Evolutionary conservation across 176 grass and related monocot genomes (phyloP).

Genomic region (Guadua angustifolia): DNA sequence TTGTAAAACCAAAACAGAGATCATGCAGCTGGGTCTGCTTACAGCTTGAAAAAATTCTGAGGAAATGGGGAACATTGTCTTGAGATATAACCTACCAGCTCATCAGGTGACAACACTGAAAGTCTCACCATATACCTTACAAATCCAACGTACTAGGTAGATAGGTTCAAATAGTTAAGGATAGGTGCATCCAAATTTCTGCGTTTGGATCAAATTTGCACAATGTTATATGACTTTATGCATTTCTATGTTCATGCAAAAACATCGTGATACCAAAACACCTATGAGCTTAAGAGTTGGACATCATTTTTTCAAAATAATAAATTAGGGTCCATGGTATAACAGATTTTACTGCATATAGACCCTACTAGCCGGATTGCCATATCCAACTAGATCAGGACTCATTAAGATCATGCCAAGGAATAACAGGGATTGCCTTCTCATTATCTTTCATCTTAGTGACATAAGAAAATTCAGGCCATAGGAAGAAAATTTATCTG

Average conservation of each 20-base stretch:
- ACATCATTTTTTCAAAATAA: slow-evolving; percentile 6
- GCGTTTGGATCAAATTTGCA: slow-evolving; percentile 15
- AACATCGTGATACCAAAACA: slow-evolving; percentile 26
- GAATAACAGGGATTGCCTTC: background rate
- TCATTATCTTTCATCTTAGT: background rate
- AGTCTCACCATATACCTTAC: background rate
- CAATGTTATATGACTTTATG: slow-evolving; percentile 20
- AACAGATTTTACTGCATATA: slow-evolving; percentile 18
- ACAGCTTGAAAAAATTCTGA: slow-evolving; percentile 18
- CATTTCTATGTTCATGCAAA: background rate
- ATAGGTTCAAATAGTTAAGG: slow-evolving; percentile 3
- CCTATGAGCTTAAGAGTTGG: background rate
- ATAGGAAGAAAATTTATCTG: slow-evolving; percentile 6
- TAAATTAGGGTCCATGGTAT: slow-evolving; percentile 11
- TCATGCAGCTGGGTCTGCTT: slow-evolving; percentile 27
- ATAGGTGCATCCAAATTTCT: background rate
- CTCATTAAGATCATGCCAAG: background rate
- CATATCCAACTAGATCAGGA: slow-evolving; percentile 29
- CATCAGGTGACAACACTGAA: slow-evolving; percentile 27
- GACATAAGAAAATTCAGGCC: slow-evolving; percentile 3
- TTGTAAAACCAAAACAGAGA: slow-evolving; percentile 25
- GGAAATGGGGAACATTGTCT: slow-evolving; percentile 1
- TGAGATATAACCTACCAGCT: slow-evolving; percentile 13
- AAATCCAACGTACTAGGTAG: slow-evolving; percentile 6
- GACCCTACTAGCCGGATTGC: background rate